Evolutionary conservation across 2,329 filamentous ascomycete genomes (phyloP).

Genomic region (Dichotomopilus funicola): DNA sequence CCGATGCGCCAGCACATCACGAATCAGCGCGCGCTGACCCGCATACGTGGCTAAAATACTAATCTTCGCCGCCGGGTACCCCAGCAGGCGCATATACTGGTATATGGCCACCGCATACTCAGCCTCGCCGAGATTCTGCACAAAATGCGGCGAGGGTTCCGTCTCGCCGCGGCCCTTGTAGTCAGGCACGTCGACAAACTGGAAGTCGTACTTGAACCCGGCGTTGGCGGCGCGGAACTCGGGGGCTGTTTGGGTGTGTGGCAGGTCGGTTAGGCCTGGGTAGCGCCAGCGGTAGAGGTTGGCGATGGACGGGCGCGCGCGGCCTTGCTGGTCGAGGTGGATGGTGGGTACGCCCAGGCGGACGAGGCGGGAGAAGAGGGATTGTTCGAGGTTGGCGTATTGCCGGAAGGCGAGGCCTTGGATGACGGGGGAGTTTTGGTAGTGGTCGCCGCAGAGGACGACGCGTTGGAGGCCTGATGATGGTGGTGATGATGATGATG

Average conservation of each 20-base stretch:
- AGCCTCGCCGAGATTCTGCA: constrained; percentile 93
- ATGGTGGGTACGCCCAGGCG: constrained; percentile 88
- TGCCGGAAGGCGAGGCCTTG: constrained; percentile 91
- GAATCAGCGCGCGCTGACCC: constrained; percentile 81
- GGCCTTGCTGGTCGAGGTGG: constrained; percentile 86
- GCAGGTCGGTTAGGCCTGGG: constrained; percentile 68
- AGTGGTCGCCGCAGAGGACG: constrained; percentile 89
- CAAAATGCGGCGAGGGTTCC: constrained; percentile 87
- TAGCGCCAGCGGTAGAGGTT: constrained; percentile 94
- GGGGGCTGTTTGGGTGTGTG: constrained; percentile 58
- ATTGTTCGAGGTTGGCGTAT: constrained; percentile 94
- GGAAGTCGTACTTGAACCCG: constrained; percentile 88
- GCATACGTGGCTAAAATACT: constrained; percentile 91
- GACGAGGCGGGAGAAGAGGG: constrained; percentile 84
- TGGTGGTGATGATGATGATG: too few species aligned
- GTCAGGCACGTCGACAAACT: constrained; percentile 91
- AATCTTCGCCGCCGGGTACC: constrained; percentile 78
- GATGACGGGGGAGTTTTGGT: constrained; percentile 93
- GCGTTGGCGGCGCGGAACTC: constrained; percentile 82
- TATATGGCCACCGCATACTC: constrained; percentile 94
- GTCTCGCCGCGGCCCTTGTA: constrained; percentile 87
- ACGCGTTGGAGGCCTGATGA: constrained; percentile 70
- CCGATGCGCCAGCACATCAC: constrained; percentile 75
- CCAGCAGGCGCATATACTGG: constrained; percentile 94
- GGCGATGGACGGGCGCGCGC: constrained; percentile 79